Base-by-base conservation (phyloP, 495 filamentous ascomycete genomes). In the Filosporella fistucella region DNA sequence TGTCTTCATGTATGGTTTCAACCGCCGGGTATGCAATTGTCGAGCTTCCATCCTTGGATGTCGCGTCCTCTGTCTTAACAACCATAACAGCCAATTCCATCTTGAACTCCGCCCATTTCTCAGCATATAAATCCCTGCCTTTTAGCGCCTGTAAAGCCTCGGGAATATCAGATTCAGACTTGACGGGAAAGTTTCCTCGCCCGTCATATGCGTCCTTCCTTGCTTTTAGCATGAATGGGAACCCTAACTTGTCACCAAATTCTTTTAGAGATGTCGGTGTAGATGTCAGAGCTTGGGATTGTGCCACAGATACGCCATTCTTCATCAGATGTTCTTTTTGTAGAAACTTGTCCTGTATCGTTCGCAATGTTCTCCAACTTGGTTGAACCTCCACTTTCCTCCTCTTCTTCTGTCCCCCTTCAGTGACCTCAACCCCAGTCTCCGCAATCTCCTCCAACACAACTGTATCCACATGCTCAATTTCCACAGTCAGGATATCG, bases 41-140 rank as follows among this genome's bases (percentile, higher is more conserved):
- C 29, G 57, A 52, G 35, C 48, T 28, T 46, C 62, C 68, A 18
- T 68, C 47, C 2, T 62, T 61, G 24, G 70, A 69, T 4, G 81
- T 71, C 14, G 78, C 77, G 55, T 95, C 80, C 58, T 90, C 84
- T 13, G 88, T 96, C 58, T 95, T 85, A 45, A 96, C 82, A 7
- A 95, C 91, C 87, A 96, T 96, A 37, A 95, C 90, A 25, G 93
- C 86, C 24, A 96, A 63, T 68, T 96, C 93, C 72, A 82, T 84
- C 55, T 78, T 74, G 64, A 96, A 96, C 22, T 84, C 72, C 11
- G 84, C 86, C 85, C 89, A 97, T 60, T 87, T 86, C 69, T 98
- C 93, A 5, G 88, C 91, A 61, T 96, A 97, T 20, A 96, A 67
- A 1, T 80, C 77, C 23, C 86, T 69, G 12, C 81, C 78, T 17